Base-by-base conservation (phyloP, 257 asterid genomes). In the Henckelia pumila region DNA sequence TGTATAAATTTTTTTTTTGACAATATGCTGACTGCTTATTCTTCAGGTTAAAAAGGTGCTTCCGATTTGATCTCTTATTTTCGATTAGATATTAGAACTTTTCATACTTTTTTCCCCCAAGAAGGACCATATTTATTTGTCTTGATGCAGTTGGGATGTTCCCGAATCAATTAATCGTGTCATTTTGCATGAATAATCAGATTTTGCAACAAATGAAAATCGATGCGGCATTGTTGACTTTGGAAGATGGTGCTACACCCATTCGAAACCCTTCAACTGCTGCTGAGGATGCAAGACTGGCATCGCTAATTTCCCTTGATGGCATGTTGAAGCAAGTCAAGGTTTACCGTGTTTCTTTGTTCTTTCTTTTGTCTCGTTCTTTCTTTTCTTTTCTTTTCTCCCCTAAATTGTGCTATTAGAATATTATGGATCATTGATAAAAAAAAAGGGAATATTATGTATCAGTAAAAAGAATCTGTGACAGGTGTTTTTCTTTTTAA, bases 231-330 rank as follows among this genome's bases (percentile, higher is more conserved):
- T 63, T 94, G 86, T 78, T 88, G 80, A 86, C 78, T 72, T 72
- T 91, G 79, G 97, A 85, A 73, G 91, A 83, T 30, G 88, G 89
- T 33, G 89, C 93, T 49, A 70, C 93, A 60, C 96, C 96, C 30
- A 78, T 91, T 73, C 84, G 86, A 52, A 84, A 85, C 81, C 96
- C 99, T 79, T 91, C 98, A 30, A 91, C 98, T 72, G 98, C 96
- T 56, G 88, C 89, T 8, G 99, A 94, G 89, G 98, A 94, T 86
- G 92, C 99, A 64, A 83, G 99, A 66, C 82, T 94, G 56, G 99
- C 99, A 37, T 94, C 99, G 64, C 78, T 94, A 73, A 86, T 94
- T 69, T 82, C 98, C 73, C 96, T 94, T 58, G 98, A 91, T 78
- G 83, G 92, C 84, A 83, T 94, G 61, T 69, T 94, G 88, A 94